Evolutionary conservation across 306 rosid genomes (phyloP).

Genomic region (Clitoria ternatea): DNA sequence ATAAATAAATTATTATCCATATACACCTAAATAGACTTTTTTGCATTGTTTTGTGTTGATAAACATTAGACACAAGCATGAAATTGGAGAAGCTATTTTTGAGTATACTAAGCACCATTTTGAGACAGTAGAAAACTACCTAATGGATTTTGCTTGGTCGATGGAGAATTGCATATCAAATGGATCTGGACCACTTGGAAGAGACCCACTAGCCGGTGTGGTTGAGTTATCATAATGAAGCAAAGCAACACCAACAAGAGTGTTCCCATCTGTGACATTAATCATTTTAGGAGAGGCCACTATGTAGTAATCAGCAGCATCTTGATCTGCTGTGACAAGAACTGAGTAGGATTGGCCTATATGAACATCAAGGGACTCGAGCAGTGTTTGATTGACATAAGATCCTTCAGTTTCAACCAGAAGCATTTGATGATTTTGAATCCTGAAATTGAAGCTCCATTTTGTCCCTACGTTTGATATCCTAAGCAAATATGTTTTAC

Average conservation of each 20-base stretch:
- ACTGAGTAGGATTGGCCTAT: conserved; percentile 87
- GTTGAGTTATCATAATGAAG: conserved; percentile 56
- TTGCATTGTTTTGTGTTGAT: too few relatives aligned
- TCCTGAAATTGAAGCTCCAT: conserved; percentile 74
- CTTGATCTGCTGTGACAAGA: conserved; percentile 70
- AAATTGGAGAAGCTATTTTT: neutral
- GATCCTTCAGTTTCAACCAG: conserved; percentile 93
- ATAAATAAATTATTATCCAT: too few relatives aligned
- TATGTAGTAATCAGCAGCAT: conserved; percentile 60
- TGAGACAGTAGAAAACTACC: conserved; percentile 38
- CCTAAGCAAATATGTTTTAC: conserved; percentile 71
- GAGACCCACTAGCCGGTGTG: conserved; percentile 42
- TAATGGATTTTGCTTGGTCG: conserved; percentile 63
- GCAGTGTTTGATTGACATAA: conserved; percentile 47
- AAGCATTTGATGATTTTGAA: conserved; percentile 62
- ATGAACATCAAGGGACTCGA: conserved; percentile 82
- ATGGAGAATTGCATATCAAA: conserved; percentile 56
- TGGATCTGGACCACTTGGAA: conserved; percentile 65
- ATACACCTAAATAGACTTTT: too few relatives aligned
- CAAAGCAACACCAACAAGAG: conserved; percentile 48
- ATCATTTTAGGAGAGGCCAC: conserved; percentile 67
- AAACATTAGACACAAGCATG: neutral
- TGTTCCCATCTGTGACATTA: conserved; percentile 10
- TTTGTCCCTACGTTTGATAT: conserved; percentile 81
- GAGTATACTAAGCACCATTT: neutral